A percentile compares a stretch with the other conserved stretches of the same genome.
Evolutionary conservation across 129 eudicot species (phyloP).

Genomic region (Flaveria trinervia): DNA sequence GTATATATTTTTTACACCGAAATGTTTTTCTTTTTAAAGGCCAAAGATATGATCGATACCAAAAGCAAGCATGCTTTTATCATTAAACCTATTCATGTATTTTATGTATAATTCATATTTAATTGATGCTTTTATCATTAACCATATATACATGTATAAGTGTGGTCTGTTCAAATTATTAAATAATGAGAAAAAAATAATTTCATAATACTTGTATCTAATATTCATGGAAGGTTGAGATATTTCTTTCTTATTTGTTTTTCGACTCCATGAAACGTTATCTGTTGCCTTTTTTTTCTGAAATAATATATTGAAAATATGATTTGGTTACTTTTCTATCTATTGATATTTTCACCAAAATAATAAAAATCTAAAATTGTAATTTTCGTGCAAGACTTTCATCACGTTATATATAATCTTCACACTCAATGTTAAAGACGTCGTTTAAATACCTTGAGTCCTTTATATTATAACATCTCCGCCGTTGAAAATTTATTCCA

Average conservation of each 20-base stretch:
- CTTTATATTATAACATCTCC: not conserved
- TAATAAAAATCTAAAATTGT: not conserved
- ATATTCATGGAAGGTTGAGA: no score
- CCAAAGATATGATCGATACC: constrained; percentile 35
- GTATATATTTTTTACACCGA: constrained; percentile 54
- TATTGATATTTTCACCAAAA: not conserved
- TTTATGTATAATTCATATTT: not conserved
- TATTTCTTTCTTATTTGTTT: no score
- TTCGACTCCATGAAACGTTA: no score
- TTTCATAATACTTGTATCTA: no score
- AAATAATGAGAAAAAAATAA: no score
- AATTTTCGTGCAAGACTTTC: not conserved
- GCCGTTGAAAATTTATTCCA: no score
- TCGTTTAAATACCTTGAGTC: not conserved
- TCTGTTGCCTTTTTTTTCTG: no score
- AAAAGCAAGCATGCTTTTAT: constrained; percentile 60
- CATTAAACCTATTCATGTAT: constrained; percentile 17
- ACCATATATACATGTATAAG: not conserved
- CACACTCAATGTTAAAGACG: not conserved
- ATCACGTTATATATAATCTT: not conserved
- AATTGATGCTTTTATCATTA: not conserved
- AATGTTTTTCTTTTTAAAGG: constrained; percentile 44
- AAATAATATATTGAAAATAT: no score
- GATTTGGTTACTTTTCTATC: no score
- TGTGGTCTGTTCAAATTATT: no score